These are phyloP conservation scores for Eruca vesicaria DNA, from an alignment of 441 rosid species.

Conservation along the genomic window DNA sequence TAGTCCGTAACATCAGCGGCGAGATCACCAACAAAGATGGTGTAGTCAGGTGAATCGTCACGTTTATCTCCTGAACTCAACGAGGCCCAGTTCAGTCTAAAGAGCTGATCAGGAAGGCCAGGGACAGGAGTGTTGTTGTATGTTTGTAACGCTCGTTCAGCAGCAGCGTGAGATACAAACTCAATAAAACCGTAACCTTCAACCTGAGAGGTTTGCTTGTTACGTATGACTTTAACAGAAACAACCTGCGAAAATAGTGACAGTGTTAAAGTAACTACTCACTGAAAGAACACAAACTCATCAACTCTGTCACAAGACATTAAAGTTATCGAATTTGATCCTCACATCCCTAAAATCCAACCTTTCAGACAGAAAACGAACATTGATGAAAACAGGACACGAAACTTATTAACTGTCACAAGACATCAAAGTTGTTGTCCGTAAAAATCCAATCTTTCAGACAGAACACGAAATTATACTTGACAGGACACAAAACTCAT, in stretches of 20 bases:
- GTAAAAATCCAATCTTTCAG: slow-evolving; percentile 13
- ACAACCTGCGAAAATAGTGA: slow-evolving; percentile 42
- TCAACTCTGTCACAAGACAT: neutral
- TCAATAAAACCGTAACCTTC: slow-evolving; percentile 96
- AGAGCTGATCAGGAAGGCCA: slow-evolving; percentile 56
- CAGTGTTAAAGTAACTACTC: neutral
- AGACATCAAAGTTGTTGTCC: too few relatives aligned
- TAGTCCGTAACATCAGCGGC: slow-evolving; percentile 90
- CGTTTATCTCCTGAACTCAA: slow-evolving; percentile 83
- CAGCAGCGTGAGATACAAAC: slow-evolving; percentile 65
- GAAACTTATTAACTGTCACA: neutral
- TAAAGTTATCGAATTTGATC: neutral
- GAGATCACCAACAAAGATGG: slow-evolving; percentile 90
- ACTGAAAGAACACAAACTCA: neutral
- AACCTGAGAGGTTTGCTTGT: slow-evolving; percentile 62
- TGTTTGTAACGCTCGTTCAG: slow-evolving; percentile 75
- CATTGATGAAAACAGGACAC: neutral
- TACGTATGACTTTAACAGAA: slow-evolving; percentile 81
- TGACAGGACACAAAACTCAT: too few relatives aligned
- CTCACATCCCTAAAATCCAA: neutral
- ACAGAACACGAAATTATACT: neutral
- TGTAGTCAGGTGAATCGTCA: slow-evolving; percentile 79
- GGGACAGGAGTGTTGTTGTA: slow-evolving; percentile 79
- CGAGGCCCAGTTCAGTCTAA: slow-evolving; percentile 91
- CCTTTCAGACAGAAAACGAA: neutral